These are phyloP conservation scores for Komagataea norvegica DNA, from an alignment of 1,139 yeast genomes.

Conservation along the genomic window DNA sequence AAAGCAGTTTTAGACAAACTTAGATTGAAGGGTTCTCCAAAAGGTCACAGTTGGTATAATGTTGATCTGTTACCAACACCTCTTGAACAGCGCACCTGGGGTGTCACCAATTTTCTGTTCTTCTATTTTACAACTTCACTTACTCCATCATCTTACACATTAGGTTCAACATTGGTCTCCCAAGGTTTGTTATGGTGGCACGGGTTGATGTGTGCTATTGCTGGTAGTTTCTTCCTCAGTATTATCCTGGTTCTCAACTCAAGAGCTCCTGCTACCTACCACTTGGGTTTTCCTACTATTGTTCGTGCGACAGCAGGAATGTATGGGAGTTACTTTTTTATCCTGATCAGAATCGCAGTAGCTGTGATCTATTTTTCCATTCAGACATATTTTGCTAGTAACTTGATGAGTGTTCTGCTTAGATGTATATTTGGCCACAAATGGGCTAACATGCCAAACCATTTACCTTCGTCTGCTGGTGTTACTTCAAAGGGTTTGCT, in stretches of 20 bases:
- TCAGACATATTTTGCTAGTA: constrained; percentile 8
- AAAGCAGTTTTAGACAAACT: not conserved
- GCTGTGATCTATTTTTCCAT: constrained; percentile 7
- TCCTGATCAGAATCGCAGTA: constrained; percentile 7
- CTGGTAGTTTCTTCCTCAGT: constrained; percentile 19
- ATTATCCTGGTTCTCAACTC: constrained; percentile 18
- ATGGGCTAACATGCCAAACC: constrained; percentile 6
- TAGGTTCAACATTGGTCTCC: constrained; percentile 8
- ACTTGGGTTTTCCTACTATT: constrained; percentile 21
- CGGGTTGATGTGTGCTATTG: constrained; percentile 7
- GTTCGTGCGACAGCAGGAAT: constrained; percentile 21
- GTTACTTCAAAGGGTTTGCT: constrained; percentile 4
- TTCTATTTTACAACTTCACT: constrained; percentile 8
- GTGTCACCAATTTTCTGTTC: constrained; percentile 2
- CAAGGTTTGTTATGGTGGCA: constrained; percentile 9
- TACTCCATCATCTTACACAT: constrained; percentile 8
- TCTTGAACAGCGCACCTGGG: constrained; percentile 4
- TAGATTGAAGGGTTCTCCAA: constrained; percentile 4
- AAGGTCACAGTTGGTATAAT: constrained; percentile 9
- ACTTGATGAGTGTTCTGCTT: constrained; percentile 5
- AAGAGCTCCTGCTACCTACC: constrained; percentile 21
- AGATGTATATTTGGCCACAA: constrained; percentile 9
- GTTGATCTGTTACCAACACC: constrained; percentile 5
- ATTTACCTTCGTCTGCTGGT: constrained; percentile 4
- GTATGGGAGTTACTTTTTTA: constrained; percentile 17